Conservation (phyloP, 768 basidiomycete genomes). For the Boletus tomentosulus region DNA sequence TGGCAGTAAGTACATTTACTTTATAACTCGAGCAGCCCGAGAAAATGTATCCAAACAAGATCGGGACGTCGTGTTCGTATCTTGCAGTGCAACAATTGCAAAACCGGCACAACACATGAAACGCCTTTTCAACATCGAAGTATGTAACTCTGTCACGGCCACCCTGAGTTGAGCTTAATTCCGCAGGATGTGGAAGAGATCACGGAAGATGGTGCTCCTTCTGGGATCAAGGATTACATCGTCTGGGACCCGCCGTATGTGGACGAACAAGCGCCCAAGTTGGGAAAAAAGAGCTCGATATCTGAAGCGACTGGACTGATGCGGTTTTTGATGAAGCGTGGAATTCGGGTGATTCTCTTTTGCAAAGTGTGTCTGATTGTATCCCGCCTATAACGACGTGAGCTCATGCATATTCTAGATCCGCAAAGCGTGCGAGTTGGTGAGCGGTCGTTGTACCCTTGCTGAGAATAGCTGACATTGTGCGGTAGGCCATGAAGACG, state of each 20-base stretch:
- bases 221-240: constrained; percentile 74
- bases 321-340: constrained; percentile 77
- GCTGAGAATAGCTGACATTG: constrained; percentile 2
- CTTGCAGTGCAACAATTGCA: constrained; percentile 84
- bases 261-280: constrained; percentile 47
- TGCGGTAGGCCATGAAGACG: constrained; percentile 70
- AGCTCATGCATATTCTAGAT: constrained; percentile 41
- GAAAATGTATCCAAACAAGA: constrained; percentile 34
- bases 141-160: constrained; percentile 10
- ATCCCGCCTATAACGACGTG: not conserved
- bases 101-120: constrained; percentile 76
- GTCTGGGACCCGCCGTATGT: constrained; percentile 70
- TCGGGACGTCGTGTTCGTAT: constrained; percentile 57
- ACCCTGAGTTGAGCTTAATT: not conserved
- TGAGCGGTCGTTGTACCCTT: constrained; percentile 29
- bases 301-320: constrained; percentile 69
- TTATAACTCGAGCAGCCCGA: not conserved
- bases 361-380: constrained; percentile 54
- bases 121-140: constrained; percentile 64
- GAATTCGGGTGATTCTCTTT: constrained; percentile 81
- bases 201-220: constrained; percentile 77
- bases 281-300: constrained; percentile 57
- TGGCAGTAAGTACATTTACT: constrained; percentile 52
- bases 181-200: constrained; percentile 57
- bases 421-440: constrained; percentile 78